Evolutionary conservation across 108 stramenopile genomes (phyloP).

Genomic region (Skeletonema marinoi): DNA sequence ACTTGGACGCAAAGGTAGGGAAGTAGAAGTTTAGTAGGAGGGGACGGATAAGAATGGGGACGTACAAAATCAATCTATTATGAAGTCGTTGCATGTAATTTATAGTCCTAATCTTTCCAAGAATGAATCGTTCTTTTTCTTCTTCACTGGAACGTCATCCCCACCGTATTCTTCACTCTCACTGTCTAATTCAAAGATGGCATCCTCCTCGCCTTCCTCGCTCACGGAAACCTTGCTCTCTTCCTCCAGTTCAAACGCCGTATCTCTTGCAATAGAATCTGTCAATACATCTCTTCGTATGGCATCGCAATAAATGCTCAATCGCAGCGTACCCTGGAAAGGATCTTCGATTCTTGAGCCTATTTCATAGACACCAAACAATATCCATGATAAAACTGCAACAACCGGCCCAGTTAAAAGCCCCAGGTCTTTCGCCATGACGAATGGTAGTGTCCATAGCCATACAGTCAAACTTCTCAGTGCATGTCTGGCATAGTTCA

Average conservation of each 20-base stretch:
- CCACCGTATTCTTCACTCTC: conserved; percentile 53
- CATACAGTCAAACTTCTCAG: conserved; percentile 90
- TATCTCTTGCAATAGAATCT: conserved; percentile 76
- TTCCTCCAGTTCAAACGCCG: conserved; percentile 64
- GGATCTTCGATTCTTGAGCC: conserved; percentile 95
- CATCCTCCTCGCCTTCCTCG: conserved; percentile 26
- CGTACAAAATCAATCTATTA: no score
- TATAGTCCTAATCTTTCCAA: no score
- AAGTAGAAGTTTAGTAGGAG: no score
- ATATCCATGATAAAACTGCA: conserved; percentile 86
- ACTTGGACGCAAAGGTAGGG: no score
- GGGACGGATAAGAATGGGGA: no score
- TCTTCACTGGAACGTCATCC: conserved; percentile 14
- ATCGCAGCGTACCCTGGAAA: conserved; percentile 84
- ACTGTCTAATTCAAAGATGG: conserved; percentile 45
- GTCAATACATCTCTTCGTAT: conserved; percentile 84
- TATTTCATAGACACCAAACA: conserved; percentile 96
- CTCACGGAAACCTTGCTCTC: conserved; percentile 17
- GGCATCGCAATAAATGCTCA: conserved; percentile 82
- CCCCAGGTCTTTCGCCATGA: conserved; percentile 77
- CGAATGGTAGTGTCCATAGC: conserved; percentile 89
- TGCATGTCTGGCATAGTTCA: conserved; percentile 94
- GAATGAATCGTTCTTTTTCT: conserved; percentile 3
- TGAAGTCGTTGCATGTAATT: no score
- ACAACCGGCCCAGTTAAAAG: conserved; percentile 83